Evolutionary conservation across 1,139 yeast genomes (phyloP).

Genomic region (Debaryomyces sp.): DNA sequence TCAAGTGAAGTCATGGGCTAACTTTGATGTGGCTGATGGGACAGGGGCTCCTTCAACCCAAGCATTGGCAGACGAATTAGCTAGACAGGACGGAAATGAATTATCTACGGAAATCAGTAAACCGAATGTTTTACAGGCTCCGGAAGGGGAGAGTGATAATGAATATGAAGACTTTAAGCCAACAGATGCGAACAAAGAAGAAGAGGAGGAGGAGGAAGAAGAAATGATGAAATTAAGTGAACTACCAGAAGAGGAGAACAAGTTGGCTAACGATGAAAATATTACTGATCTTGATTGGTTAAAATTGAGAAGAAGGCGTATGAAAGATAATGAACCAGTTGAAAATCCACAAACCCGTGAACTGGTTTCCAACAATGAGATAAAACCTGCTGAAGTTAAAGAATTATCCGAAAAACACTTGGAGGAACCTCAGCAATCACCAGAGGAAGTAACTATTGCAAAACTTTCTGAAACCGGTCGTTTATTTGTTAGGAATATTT

Average conservation of each 20-base stretch:
- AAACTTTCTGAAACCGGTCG: constrained; percentile 76
- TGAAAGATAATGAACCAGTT: constrained; percentile 51
- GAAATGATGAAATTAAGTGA: constrained; percentile 21
- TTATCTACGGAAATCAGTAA: constrained; percentile 11
- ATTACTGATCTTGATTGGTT: constrained; percentile 91
- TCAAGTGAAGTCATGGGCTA: constrained; percentile 71
- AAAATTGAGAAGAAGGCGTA: constrained; percentile 72
- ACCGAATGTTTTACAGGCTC: constrained; percentile 31
- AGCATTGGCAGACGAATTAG: constrained; percentile 40
- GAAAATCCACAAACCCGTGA: constrained; percentile 16
- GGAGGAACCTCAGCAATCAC: constrained; percentile 11
- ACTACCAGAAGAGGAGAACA: constrained; percentile 20
- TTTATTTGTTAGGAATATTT: constrained; percentile 82
- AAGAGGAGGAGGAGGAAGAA: constrained; percentile 22
- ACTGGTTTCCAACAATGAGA: constrained; percentile 2
- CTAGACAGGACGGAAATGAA: constrained; percentile 22
- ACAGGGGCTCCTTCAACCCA: constrained; percentile 53
- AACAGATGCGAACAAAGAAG: constrained; percentile 19
- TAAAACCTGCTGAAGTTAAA: constrained; percentile 15
- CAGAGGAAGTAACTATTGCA: constrained; percentile 45
- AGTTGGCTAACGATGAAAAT: constrained; percentile 50
- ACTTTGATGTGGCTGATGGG: constrained; percentile 62
- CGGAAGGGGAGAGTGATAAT: constrained; percentile 61
- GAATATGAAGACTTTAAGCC: constrained; percentile 61
- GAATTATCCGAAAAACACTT: constrained; percentile 9